A percentile compares a stretch with the other conserved stretches of the same genome.
phyloP scores from a whole-genome alignment of 352 stramenopile species.

The Phytopythium aichiense region DNA sequence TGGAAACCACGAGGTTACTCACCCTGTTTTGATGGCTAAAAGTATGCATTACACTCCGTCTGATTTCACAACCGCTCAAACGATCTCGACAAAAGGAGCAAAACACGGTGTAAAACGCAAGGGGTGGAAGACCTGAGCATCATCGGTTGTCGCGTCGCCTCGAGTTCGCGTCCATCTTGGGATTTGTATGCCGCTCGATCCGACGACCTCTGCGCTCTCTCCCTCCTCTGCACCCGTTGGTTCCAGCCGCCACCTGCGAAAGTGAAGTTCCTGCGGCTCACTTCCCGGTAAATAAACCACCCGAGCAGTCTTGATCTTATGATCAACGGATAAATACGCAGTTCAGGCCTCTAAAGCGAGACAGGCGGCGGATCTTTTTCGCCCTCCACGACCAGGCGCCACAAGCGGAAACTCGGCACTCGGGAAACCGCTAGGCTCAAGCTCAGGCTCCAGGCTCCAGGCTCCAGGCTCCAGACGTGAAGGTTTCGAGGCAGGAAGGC shows the following conservation, averaged over 20 bases:
- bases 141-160: not conserved
- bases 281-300: not conserved
- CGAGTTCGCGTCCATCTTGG: not conserved
- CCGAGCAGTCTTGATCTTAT: too few relatives aligned
- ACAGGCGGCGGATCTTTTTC: conserved; percentile 3
- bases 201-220: not conserved
- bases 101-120: not conserved
- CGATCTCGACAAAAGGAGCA: not conserved
- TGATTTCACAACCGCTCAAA: not conserved
- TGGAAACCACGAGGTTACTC: not conserved
- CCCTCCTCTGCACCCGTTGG: not conserved
- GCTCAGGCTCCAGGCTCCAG: too few relatives aligned
- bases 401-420: not conserved
- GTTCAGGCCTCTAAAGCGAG: not conserved
- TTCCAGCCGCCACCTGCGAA: conserved; percentile 5
- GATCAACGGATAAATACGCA: too few relatives aligned
- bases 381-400: not conserved
- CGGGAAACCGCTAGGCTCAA: too few relatives aligned
- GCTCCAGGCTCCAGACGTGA: too few relatives aligned
- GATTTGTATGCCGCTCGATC: not conserved
- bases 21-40: not conserved
- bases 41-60: not conserved
- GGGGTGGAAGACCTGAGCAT: not conserved
- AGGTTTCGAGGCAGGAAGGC: not conserved
- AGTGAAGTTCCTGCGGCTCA: not conserved